phyloP scores from a whole-genome alignment of 345 rosid genomes.

The Alliaria petiolata region DNA sequence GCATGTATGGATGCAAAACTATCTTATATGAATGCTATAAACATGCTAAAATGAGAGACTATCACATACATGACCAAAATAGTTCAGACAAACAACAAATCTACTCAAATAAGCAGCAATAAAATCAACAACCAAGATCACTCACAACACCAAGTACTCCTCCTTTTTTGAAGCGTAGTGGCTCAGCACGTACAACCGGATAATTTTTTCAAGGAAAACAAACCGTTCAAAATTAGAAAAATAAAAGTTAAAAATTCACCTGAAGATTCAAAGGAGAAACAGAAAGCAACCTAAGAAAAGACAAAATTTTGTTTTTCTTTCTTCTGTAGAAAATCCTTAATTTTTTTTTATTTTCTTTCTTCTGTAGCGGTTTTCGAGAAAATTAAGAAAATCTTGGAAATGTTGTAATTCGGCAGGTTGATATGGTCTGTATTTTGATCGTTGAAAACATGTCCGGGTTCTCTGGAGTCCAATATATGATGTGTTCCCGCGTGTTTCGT shows the following conservation, averaged over 20 bases:
- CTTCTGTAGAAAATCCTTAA: neutral
- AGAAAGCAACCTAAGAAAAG: too few relatives aligned
- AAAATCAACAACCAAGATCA: neutral
- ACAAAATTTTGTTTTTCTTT: neutral
- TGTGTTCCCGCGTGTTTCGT: conserved; percentile 38
- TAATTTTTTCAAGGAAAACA: too few relatives aligned
- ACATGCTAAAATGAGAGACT: too few relatives aligned
- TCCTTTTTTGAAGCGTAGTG: conserved; percentile 83
- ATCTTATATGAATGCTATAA: too few relatives aligned
- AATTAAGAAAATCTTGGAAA: neutral
- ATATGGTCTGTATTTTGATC: conserved; percentile 5
- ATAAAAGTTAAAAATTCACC: too few relatives aligned
- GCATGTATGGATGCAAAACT: too few relatives aligned
- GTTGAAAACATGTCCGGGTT: conserved; percentile 32
- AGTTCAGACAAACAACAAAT: conserved; percentile 1
- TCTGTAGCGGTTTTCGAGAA: neutral
- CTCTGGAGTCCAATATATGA: conserved; percentile 9
- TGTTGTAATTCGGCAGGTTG: neutral
- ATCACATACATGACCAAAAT: conserved; percentile 17
- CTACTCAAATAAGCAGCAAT: neutral
- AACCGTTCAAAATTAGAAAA: too few relatives aligned
- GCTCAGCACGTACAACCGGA: conserved; percentile 70
- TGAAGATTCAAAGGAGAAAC: neutral
- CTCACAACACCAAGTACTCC: conserved; percentile 83
- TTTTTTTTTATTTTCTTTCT: neutral